phyloP scores from a whole-genome alignment of 345 rosid genomes.

The Aegle marmelos region DNA sequence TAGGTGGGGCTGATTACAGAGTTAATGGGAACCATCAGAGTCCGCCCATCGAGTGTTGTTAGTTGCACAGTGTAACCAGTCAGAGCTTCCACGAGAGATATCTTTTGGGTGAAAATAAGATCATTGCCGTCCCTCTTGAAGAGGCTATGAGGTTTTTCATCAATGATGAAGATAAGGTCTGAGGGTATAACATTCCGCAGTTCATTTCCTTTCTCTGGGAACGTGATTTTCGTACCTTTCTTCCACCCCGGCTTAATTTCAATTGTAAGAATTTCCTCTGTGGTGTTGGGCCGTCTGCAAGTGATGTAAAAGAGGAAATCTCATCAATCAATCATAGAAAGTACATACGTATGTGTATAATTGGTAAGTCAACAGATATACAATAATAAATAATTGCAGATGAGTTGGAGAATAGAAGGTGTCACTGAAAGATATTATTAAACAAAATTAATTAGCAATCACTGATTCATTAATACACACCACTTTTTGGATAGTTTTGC shows the following conservation, averaged over 20 bases:
- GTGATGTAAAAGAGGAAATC: background rate
- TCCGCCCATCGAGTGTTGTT: conserved; percentile 72
- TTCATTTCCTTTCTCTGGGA: conserved; percentile 76
- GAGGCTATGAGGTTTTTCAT: conserved; percentile 77
- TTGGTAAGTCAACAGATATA: background rate
- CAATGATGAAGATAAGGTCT: conserved; percentile 69
- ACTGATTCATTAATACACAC: too few species aligned
- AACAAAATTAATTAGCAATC: background rate
- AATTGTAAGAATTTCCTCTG: conserved; percentile 71
- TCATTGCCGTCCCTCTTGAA: conserved; percentile 91
- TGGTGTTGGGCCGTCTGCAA: conserved; percentile 58
- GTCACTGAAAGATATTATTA: background rate
- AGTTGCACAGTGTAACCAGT: conserved; percentile 65
- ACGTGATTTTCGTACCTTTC: conserved; percentile 85
- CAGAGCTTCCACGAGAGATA: conserved; percentile 76
- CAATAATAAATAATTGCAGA: background rate
- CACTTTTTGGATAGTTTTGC: background rate
- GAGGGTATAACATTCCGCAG: conserved; percentile 63
- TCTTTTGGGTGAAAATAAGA: conserved; percentile 58
- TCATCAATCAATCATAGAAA: background rate
- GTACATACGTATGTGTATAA: background rate
- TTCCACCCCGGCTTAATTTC: conserved; percentile 90
- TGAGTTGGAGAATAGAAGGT: background rate
- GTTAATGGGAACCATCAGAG: conserved; percentile 46
- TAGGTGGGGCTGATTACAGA: conserved; percentile 60